Base-by-base conservation (phyloP, 805 yeast genomes). In the Ogataea thermomethanolica region DNA sequence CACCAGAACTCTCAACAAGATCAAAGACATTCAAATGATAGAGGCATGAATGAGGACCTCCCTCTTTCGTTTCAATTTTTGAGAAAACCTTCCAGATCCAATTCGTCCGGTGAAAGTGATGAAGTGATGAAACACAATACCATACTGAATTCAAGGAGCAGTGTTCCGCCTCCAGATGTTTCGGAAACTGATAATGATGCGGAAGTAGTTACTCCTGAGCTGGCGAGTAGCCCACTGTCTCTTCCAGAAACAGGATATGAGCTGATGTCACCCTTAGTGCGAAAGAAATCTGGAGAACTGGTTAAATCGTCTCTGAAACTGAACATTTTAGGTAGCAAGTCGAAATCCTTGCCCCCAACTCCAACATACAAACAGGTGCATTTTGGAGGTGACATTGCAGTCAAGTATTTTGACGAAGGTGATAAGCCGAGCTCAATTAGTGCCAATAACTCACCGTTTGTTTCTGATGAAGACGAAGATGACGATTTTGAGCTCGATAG, bases 261-360 rank as follows among this genome's bases (percentile, higher is more conserved):
- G 9, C 55, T 51, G 37, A 38, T 45, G 29, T 59, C 50, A 40
- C 67, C 69, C 3, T 62, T 85, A 39, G 75, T 87, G 3, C 78
- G 95, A 35, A 90, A 89, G 60, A 89, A 89, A 60, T 78, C 88
- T 1, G 96, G 95, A n/a, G 96, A 88, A 56, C 66, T 84, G 31
- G 83, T 87, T 32, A 85, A 85, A 56, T 78, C 90, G 2, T 81
- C 86, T 10, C 67, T 87, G 41, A 83, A 81, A 54, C 70, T 71
- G 27, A 56, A 58, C 31, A 24, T 49, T 12, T 41, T 59, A 8
- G 46, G 31, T 14, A 50, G 53, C 2, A 40, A 48, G 14, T 58
- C 66, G 3, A 49, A 49, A 11, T 74, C 79, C 2, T 56, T 74
- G 43, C 81, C 81, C 1, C 53, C 71, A 1, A 69, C 74, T 13